phyloP scores from a whole-genome alignment of 1,139 yeast species.

The Suhomyces terraborum region DNA sequence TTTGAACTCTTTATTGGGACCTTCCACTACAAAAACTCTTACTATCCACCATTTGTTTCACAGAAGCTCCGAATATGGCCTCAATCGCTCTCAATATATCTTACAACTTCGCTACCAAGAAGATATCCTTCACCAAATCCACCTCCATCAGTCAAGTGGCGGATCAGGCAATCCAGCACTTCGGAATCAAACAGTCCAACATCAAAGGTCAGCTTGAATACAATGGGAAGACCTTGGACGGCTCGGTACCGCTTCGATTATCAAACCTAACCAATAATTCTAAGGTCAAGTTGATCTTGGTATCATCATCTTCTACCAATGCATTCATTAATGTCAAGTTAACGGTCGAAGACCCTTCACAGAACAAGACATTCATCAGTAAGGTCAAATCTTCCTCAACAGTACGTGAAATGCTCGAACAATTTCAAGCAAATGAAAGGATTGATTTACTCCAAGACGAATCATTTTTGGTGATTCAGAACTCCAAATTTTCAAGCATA shows the following conservation, averaged over 20 bases:
- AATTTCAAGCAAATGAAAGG: slow-evolving; percentile 11
- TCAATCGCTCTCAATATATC: slow-evolving; percentile 28
- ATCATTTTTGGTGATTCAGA: slow-evolving; percentile 16
- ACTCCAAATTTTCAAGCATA: slow-evolving; percentile 12
- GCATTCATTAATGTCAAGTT: slow-evolving; percentile 17
- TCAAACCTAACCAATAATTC: slow-evolving; percentile 37
- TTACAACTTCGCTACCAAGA: slow-evolving; percentile 26
- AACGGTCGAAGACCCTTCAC: slow-evolving; percentile 11
- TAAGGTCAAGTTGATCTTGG: slow-evolving; percentile 28
- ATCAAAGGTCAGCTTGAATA: slow-evolving; percentile 31
- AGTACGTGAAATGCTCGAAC: slow-evolving; percentile 13
- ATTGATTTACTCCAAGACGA: slow-evolving; percentile 10
- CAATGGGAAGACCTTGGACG: slow-evolving; percentile 36
- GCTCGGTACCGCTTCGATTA: slow-evolving; percentile 36
- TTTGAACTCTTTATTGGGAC: no score
- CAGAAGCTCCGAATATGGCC: no score
- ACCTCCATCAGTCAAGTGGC: slow-evolving; percentile 36
- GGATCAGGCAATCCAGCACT: slow-evolving; percentile 29
- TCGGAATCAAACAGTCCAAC: slow-evolving; percentile 21
- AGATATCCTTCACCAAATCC: slow-evolving; percentile 26
- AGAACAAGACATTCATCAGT: slow-evolving; percentile 11
- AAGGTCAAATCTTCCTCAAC: slow-evolving; percentile 12
- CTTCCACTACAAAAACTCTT: no score
- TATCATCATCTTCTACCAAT: slow-evolving; percentile 9
- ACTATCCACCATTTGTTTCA: no score